Base-by-base conservation (phyloP, 495 filamentous ascomycete genomes). In the Pseudevernia furfuracea region DNA sequence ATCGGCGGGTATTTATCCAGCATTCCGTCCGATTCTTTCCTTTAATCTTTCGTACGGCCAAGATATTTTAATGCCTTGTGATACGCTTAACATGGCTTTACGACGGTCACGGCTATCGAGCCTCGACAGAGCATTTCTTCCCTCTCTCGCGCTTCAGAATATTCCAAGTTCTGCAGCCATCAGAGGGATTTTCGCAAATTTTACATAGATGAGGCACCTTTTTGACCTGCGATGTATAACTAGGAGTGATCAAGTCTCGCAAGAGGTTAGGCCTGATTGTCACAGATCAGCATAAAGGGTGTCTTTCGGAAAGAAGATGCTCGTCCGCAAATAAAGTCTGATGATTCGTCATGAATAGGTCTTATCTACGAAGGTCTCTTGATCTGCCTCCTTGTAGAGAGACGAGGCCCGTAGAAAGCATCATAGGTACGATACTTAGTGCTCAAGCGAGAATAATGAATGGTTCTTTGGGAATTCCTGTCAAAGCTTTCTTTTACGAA, bases 191-290 rank as follows among this genome's bases (percentile, higher is more conserved):
- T 30, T 49, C 28, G 25, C 49, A 8, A 28, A 0, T 12, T 30
- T 57, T 57, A 63, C 37, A 63, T 57, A 57, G 61, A 57, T 41
- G 25, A 43, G 39, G 23, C 48, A 55, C 43, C 14, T 44, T 9
- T 21, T 41, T 63, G 30, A 23, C 61, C 37, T 39, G 60, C n/a
- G 23, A 36, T 23, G 43, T 58, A 46, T 30, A 23, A 19, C n/a
- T 58, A 41, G 34, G 25, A 63, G 36, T 17, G 10, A 55, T 21
- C 14, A 10, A 55, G 6, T 55, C 30, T 55, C 30, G 28, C 49
- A 15, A 53, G 46, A 52, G 49, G 25, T 53, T 15, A 19, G 49
- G 14, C 23, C 23, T 28, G 11, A 12, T 28, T 11, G n/a, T 44
- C 43, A 49, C n/a, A 49, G 46, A 28, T 28, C 46, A 49, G 4